phyloP scores from a whole-genome alignment of 2,329 filamentous ascomycete species.

The Ambrosiella xylebori region DNA sequence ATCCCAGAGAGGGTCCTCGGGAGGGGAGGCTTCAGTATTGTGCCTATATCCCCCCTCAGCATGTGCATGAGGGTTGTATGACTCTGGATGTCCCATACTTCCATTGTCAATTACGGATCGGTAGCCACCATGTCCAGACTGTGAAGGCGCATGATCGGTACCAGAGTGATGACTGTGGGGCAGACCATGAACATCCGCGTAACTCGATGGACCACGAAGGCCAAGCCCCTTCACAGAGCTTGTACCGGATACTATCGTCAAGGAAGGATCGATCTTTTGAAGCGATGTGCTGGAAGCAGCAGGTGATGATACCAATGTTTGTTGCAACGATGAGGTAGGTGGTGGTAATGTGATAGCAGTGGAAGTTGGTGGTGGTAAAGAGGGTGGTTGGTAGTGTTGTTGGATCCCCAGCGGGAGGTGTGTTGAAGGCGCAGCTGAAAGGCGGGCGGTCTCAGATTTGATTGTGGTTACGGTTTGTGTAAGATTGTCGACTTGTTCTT shows the following conservation, averaged over 20 bases:
- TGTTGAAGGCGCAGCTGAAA: constrained; percentile 16
- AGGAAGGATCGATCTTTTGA: constrained; percentile 11
- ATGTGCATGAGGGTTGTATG: background rate
- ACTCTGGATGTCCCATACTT: constrained; percentile 4
- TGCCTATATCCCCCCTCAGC: constrained; percentile 4
- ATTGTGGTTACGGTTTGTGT: constrained; percentile 55
- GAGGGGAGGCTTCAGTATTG: background rate
- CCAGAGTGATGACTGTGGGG: constrained; percentile 11
- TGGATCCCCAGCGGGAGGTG: background rate
- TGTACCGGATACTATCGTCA: constrained; percentile 9
- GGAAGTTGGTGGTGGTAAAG: constrained; percentile 2
- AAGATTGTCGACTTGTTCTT: constrained; percentile 69
- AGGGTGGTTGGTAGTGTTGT: background rate
- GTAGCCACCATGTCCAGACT: constrained; percentile 11
- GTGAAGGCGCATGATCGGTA: constrained; percentile 9
- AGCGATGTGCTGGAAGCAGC: constrained; percentile 11
- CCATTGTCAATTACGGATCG: constrained; percentile 9
- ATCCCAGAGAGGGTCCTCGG: constrained; percentile 59
- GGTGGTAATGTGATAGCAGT: constrained; percentile 6
- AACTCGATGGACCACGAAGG: constrained; percentile 4
- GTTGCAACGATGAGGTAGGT: constrained; percentile 2
- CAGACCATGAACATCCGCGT: constrained; percentile 4
- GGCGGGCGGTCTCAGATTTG: constrained; percentile 34
- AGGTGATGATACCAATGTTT: constrained; percentile 7
- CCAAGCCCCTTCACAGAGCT: constrained; percentile 10